Percentiles rank a stretch among this genome's conserved stretches.
phyloP scores from a whole-genome alignment of 202 grass and related monocot genomes.

The Saccharum hybrid region DNA sequence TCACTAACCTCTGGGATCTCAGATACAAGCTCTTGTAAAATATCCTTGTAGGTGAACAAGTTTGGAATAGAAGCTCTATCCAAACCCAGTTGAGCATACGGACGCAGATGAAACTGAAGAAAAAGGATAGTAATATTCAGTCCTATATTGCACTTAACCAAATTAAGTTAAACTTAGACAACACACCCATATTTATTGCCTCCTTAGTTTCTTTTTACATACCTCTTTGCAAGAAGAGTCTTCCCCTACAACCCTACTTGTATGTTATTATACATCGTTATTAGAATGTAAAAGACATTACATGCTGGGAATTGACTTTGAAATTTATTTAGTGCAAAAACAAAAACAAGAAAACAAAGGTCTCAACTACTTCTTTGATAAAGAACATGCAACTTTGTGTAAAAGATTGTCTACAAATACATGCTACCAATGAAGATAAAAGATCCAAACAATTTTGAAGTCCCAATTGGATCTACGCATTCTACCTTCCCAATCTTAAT shows the following conservation, averaged over 20 bases:
- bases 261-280: background rate
- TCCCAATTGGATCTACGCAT: background rate
- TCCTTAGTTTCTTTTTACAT: slow-evolving; percentile 12
- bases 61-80: slow-evolving; percentile 81
- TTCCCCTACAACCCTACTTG: background rate
- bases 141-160: slow-evolving; percentile 25
- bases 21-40: slow-evolving; percentile 73
- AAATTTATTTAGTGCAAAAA: slow-evolving; percentile 10
- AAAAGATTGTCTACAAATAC: background rate
- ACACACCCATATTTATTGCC: background rate
- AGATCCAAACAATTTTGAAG: background rate
- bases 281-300: background rate
- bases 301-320: background rate
- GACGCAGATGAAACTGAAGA: slow-evolving; percentile 84
- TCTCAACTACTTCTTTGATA: background rate
- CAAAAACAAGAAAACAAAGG: background rate
- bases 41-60: slow-evolving; percentile 58
- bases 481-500: background rate
- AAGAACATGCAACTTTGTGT: background rate
- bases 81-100: slow-evolving; percentile 83
- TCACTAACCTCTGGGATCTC: slow-evolving; percentile 81
- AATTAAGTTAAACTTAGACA: slow-evolving; percentile 1
- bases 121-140: slow-evolving; percentile 27
- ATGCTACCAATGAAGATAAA: background rate
- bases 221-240: slow-evolving; percentile 3